These are phyloP conservation scores for Aureobasidium mangrovei DNA, from an alignment of 2,329 filamentous ascomycete species.

Conservation along the genomic window DNA sequence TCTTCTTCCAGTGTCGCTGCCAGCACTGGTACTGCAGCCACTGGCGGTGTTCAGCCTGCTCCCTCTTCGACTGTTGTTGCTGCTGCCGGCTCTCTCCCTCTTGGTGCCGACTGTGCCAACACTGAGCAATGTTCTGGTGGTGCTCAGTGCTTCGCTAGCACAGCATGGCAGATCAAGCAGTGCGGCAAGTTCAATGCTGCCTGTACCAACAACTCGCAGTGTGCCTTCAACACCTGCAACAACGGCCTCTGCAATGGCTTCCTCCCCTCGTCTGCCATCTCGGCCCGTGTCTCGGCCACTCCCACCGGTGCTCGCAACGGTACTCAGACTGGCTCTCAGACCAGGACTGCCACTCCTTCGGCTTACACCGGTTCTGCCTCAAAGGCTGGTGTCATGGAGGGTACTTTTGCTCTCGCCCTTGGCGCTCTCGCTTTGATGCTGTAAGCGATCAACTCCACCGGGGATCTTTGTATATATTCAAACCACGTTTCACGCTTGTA, in stretches of 20 bases:
- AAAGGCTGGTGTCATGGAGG: not conserved
- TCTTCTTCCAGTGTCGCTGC: not conserved
- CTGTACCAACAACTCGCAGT: slow-evolving; percentile 19
- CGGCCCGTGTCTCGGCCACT: not conserved
- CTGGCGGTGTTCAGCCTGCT: not conserved
- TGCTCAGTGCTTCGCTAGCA: slow-evolving; percentile 18
- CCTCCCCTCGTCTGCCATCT: slow-evolving; percentile 8
- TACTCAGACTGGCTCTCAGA: not conserved
- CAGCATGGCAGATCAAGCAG: slow-evolving; percentile 12
- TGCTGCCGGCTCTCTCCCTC: slow-evolving; percentile 16
- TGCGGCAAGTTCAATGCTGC: slow-evolving; percentile 22
- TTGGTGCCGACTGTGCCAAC: slow-evolving; percentile 18
- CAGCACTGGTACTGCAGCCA: not conserved
- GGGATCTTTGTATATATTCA: no score
- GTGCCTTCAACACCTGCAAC: slow-evolving; percentile 22
- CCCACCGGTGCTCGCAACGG: not conserved
- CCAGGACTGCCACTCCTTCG: not conserved
- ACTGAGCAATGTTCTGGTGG: slow-evolving; percentile 17
- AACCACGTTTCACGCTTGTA: no score
- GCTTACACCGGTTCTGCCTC: slow-evolving; percentile 9
- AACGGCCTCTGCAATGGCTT: slow-evolving; percentile 21
- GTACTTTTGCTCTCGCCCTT: not conserved
- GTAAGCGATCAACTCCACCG: not conserved
- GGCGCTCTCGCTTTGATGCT: slow-evolving; percentile 5
- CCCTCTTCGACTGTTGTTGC: slow-evolving; percentile 15